These are phyloP conservation scores for Eucalyptus coolabah DNA, from an alignment of 345 rosid species.

Conservation along the genomic window DNA sequence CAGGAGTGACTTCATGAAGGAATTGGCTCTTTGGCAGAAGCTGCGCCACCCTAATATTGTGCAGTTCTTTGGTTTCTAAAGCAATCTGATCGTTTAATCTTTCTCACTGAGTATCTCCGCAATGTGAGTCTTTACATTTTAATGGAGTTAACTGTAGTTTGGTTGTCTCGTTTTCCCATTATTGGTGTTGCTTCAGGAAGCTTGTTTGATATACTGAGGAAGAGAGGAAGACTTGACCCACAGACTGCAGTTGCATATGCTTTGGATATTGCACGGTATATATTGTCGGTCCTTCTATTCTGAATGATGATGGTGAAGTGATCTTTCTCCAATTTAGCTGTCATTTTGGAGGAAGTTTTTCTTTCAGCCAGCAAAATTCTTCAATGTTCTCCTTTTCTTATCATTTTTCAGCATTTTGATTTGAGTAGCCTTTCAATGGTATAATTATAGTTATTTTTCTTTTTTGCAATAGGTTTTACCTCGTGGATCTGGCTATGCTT, in stretches of 20 bases:
- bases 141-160: neutral
- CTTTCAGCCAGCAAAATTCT: neutral
- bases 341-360: neutral
- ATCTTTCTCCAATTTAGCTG: neutral
- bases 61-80: constrained; percentile 59
- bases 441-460: neutral
- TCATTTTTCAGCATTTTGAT: neutral
- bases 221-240: constrained; percentile 37
- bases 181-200: constrained; percentile 24
- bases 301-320: neutral
- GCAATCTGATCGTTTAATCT: constrained; percentile 41
- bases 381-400: neutral
- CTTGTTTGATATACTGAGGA: constrained; percentile 43
- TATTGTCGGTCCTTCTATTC: neutral
- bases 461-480: neutral
- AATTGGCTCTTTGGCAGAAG: constrained; percentile 52
- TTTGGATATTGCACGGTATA: constrained; percentile 57
- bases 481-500: neutral
- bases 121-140: constrained; percentile 23
- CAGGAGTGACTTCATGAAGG: constrained; percentile 41
- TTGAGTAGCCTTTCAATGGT: neutral
- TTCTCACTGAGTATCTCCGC: constrained; percentile 51
- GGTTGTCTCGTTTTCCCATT: neutral
- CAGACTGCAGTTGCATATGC: constrained; percentile 44
- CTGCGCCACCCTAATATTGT: constrained; percentile 64